These are phyloP conservation scores for Entomortierella chlamydospora DNA, from an alignment of 192 early-diverging fungal species.

Conservation along the genomic window DNA sequence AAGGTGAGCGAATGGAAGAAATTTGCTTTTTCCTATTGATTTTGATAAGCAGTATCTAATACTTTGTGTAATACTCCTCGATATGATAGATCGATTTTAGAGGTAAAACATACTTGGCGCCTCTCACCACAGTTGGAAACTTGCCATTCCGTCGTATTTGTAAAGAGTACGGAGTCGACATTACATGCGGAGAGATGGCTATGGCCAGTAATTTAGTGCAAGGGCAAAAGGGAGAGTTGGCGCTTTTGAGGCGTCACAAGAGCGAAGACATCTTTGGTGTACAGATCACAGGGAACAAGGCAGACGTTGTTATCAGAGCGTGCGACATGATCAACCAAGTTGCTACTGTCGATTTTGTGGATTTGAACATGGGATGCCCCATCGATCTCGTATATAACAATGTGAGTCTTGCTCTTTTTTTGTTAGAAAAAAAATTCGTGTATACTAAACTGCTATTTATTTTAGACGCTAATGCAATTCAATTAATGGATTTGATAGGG, in stretches of 20 bases:
- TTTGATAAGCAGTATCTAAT: background rate
- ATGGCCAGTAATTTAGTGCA: slow-evolving; percentile 74
- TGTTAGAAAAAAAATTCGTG: background rate
- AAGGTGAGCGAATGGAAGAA: slow-evolving; percentile 29
- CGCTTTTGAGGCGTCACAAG: slow-evolving; percentile 83
- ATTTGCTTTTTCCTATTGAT: background rate
- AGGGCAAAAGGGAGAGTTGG: slow-evolving; percentile 82
- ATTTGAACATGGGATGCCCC: slow-evolving; percentile 97
- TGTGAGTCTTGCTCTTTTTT: slow-evolving; percentile 25
- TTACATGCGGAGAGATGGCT: slow-evolving; percentile 98
- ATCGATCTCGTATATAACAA: slow-evolving; percentile 86
- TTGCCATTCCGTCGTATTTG: slow-evolving; percentile 95
- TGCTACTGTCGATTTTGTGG: slow-evolving; percentile 90
- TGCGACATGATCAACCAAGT: slow-evolving; percentile 77
- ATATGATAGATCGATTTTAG: slow-evolving; percentile 70
- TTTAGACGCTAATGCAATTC: too few species aligned
- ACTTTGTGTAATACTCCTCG: background rate
- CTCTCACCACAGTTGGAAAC: slow-evolving; percentile 97
- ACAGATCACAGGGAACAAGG: slow-evolving; percentile 81
- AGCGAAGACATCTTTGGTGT: slow-evolving; percentile 95
- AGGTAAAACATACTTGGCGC: slow-evolving; percentile 93
- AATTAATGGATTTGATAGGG: slow-evolving; percentile 60
- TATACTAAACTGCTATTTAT: too few species aligned
- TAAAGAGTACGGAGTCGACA: slow-evolving; percentile 93
- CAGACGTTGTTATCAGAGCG: slow-evolving; percentile 66